A percentile compares a stretch with the other conserved stretches of the same genome.
phyloP scores from a whole-genome alignment of 2,329 filamentous ascomycete species.

The Aspergillus glaucus region DNA sequence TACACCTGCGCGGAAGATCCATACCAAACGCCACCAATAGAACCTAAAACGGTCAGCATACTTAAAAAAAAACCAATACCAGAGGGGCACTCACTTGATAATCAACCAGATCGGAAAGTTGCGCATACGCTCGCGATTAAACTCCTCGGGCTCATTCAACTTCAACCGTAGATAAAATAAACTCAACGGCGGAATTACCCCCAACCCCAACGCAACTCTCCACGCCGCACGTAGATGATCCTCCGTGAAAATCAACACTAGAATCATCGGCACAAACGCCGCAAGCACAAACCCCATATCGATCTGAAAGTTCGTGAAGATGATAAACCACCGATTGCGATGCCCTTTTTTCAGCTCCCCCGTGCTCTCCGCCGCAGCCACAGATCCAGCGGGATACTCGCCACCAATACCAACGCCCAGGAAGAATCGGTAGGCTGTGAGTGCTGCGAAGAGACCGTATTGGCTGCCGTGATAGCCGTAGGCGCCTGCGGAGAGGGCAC shows the following conservation, averaged over 20 bases:
- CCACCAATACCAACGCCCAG: slow-evolving; percentile 70
- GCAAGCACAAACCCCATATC: slow-evolving; percentile 78
- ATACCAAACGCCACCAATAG: slow-evolving; percentile 65
- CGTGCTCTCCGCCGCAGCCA: slow-evolving; percentile 76
- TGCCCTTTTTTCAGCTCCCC: slow-evolving; percentile 74
- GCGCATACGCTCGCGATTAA: slow-evolving; percentile 63
- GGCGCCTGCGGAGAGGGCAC: slow-evolving; percentile 67
- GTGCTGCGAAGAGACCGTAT: slow-evolving; percentile 66
- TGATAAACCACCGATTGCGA: slow-evolving; percentile 83
- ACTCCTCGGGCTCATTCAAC: slow-evolving; percentile 73
- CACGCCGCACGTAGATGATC: slow-evolving; percentile 68
- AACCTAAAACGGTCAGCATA: slow-evolving; percentile 51
- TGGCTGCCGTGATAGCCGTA: slow-evolving; percentile 66
- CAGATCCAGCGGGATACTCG: slow-evolving; percentile 58
- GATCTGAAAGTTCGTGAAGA: slow-evolving; percentile 86
- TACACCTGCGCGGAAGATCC: neutral
- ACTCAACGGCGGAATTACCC: slow-evolving; percentile 67
- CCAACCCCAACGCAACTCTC: slow-evolving; percentile 73
- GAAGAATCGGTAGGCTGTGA: slow-evolving; percentile 81
- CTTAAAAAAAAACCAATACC: slow-evolving; percentile 10
- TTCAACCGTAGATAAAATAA: slow-evolving; percentile 66
- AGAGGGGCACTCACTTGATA: slow-evolving; percentile 33
- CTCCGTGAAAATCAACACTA: slow-evolving; percentile 54
- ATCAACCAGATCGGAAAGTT: slow-evolving; percentile 49
- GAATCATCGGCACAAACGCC: slow-evolving; percentile 66